Percentiles rank a stretch among this genome's conserved stretches.
These are phyloP conservation scores for Schwanniomyces polymorphus DNA, from an alignment of 805 yeast species.

Conservation along the genomic window DNA sequence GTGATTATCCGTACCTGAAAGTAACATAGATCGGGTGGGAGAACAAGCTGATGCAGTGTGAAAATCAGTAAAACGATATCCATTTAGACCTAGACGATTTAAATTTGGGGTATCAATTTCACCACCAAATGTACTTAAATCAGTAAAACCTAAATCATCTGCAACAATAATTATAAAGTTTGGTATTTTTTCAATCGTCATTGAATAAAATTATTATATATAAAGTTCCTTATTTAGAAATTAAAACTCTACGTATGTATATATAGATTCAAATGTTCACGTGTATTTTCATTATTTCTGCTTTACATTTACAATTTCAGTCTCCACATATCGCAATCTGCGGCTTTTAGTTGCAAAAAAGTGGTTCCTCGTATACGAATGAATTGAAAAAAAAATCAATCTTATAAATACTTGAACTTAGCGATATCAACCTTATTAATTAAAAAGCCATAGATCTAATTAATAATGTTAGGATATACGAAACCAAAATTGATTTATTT, in stretches of 20 bases:
- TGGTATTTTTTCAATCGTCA: conserved; percentile 32
- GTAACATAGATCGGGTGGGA: conserved; percentile 61
- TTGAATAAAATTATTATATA: conserved; percentile 6
- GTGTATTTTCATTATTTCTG: not conserved
- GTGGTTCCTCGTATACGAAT: not conserved
- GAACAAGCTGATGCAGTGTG: conserved; percentile 67
- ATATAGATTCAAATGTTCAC: not conserved
- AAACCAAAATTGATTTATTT: not conserved
- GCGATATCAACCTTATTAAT: not conserved
- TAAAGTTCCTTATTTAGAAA: not conserved
- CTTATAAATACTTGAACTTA: not conserved
- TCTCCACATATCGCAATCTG: not conserved
- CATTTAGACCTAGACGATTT: conserved; percentile 29
- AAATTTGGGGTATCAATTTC: conserved; percentile 59
- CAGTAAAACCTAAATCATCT: conserved; percentile 64
- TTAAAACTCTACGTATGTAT: not conserved
- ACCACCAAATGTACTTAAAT: conserved; percentile 53
- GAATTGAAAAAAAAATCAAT: not conserved
- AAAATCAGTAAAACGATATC: conserved; percentile 55
- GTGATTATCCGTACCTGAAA: conserved; percentile 63
- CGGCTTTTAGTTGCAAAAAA: not conserved
- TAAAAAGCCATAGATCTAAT: not conserved
- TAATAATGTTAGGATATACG: not conserved
- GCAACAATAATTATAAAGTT: conserved; percentile 58
- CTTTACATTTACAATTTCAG: not conserved